Conservation (phyloP, 192 early-diverging fungal genomes). For the Mycoemilia scoparia region DNA sequence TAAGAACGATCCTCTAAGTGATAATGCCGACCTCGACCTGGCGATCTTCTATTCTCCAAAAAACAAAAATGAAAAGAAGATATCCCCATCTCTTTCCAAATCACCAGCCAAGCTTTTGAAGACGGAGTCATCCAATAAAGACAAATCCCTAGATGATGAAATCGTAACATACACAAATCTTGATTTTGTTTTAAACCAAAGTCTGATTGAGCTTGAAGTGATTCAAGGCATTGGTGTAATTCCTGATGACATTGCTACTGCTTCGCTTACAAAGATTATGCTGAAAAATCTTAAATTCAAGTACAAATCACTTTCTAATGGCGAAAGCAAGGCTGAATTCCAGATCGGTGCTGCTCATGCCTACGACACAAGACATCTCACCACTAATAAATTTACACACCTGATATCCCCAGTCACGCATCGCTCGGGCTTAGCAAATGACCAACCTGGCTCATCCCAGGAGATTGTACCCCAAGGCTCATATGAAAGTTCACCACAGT, state of each 20-base stretch:
- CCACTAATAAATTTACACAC: constrained; percentile 62
- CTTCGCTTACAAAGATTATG: constrained; percentile 31
- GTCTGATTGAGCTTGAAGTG: constrained; percentile 66
- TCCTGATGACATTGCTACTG: constrained; percentile 27
- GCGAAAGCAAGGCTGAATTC: constrained; percentile 48
- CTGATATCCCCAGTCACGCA: constrained; percentile 57
- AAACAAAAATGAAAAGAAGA: no score
- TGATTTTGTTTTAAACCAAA: constrained; percentile 41
- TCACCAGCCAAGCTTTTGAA: no score
- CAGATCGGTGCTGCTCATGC: constrained; percentile 51
- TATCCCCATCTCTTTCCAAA: no score
- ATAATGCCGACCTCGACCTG: no score
- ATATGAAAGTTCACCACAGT: no score
- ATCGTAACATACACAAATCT: constrained; percentile 7
- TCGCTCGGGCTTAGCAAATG: no score
- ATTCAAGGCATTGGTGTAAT: constrained; percentile 40
- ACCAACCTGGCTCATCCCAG: no score
- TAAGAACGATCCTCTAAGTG: no score
- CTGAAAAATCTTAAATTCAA: constrained; percentile 31
- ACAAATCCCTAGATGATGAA: no score
- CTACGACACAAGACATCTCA: constrained; percentile 59
- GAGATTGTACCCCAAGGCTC: no score
- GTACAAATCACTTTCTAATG: constrained; percentile 36
- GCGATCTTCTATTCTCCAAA: no score
- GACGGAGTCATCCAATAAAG: no score